Percentiles rank a stretch among this genome's conserved stretches.
Conservation (phyloP, 257 asterid genomes). For the Solanum acaule region DNA sequence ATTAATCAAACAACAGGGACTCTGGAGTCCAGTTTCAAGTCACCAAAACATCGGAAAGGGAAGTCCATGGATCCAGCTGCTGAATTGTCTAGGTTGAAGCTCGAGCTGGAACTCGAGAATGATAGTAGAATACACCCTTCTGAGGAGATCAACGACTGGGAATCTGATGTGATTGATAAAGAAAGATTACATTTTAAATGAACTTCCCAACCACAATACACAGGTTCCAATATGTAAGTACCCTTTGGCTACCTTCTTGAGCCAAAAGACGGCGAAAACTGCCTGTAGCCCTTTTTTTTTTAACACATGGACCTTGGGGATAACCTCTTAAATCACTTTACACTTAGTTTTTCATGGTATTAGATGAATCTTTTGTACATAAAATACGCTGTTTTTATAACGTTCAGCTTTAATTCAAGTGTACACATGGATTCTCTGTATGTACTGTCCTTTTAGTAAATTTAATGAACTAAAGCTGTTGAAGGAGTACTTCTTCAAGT, state of each 20-base stretch:
- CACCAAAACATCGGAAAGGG: slow-evolving; percentile 12
- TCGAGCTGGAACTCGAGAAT: slow-evolving; percentile 75
- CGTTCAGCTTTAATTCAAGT: not conserved
- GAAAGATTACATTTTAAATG: slow-evolving; percentile 10
- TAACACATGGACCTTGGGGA: not conserved
- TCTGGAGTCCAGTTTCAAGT: slow-evolving; percentile 17
- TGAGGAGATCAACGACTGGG: slow-evolving; percentile 74
- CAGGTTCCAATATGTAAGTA: not conserved
- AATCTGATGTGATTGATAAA: slow-evolving; percentile 49
- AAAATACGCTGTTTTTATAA: not conserved
- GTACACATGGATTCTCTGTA: not conserved
- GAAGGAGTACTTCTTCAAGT: not conserved
- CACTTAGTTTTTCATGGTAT: not conserved
- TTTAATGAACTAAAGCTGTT: not conserved
- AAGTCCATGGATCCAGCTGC: slow-evolving; percentile 37
- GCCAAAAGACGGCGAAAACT: not conserved
- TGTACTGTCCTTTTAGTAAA: not conserved
- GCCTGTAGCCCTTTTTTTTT: not conserved
- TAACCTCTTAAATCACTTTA: not conserved
- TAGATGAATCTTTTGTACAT: not conserved
- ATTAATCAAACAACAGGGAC: slow-evolving; percentile 15
- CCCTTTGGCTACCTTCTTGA: not conserved
- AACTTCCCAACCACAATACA: not conserved
- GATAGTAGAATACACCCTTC: slow-evolving; percentile 31
- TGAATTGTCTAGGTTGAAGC: slow-evolving; percentile 41